A percentile compares a stretch with the other conserved stretches of the same genome.
Evolutionary conservation across 306 rosid genomes (phyloP).

Genomic region (Fragaria iinumae): DNA sequence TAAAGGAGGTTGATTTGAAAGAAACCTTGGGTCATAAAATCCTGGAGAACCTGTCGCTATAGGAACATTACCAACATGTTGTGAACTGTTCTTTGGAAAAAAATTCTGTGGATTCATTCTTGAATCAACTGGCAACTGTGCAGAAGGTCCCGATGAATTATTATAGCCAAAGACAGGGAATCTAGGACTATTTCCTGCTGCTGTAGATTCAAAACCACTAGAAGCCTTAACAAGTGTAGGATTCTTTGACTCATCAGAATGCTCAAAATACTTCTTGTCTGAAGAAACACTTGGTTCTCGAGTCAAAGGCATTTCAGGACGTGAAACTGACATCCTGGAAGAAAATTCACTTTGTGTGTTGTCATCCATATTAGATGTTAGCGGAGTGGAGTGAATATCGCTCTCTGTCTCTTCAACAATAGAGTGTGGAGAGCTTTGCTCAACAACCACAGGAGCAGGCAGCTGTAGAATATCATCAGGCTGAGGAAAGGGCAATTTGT

Average conservation of each 20-base stretch:
- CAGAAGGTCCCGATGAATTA: constrained; percentile 49
- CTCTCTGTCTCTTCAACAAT: constrained; percentile 96
- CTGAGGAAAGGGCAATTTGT: constrained; percentile 88
- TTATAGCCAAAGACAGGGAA: constrained; percentile 54
- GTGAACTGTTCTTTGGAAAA: constrained; percentile 61
- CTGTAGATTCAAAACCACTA: constrained; percentile 60
- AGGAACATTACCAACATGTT: constrained; percentile 56
- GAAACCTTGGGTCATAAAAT: constrained; percentile 72
- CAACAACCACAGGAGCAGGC: constrained; percentile 63
- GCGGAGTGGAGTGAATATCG: constrained; percentile 64
- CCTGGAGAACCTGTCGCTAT: constrained; percentile 67
- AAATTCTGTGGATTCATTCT: constrained; percentile 59
- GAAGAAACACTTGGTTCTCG: constrained; percentile 90
- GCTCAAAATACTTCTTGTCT: constrained; percentile 77
- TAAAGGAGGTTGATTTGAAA: constrained; percentile 84
- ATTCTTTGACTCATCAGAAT: constrained; percentile 66
- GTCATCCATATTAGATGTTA: constrained; percentile 70
- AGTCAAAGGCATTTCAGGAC: constrained; percentile 63
- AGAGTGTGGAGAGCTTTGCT: constrained; percentile 91
- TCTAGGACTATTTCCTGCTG: constrained; percentile 43
- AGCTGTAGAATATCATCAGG: constrained; percentile 83
- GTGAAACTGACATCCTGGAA: constrained; percentile 86
- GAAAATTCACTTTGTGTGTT: constrained; percentile 79
- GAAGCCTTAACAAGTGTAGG: constrained; percentile 44
- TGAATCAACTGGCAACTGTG: constrained; percentile 57